Conservation (phyloP, 148 eudicot genomes). For the Chenopodium quinoa region DNA sequence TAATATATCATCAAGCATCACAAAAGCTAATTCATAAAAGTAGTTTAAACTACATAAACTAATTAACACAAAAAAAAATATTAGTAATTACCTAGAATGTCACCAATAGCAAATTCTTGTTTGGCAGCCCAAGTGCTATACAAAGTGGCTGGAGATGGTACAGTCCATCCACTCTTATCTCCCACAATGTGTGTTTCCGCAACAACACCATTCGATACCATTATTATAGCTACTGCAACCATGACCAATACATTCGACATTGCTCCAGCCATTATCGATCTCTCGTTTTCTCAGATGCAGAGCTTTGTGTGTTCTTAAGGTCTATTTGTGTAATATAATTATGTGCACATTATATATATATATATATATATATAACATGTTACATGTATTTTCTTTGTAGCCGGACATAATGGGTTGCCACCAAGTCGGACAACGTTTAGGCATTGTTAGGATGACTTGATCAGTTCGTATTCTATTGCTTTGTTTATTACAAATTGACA, state of each 20-base stretch:
- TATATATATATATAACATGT: neutral
- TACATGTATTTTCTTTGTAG: too few species aligned
- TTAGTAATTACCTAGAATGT: constrained; percentile 24
- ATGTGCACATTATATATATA: neutral
- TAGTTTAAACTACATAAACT: neutral
- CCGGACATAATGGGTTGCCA: constrained; percentile 9
- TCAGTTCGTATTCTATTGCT: neutral
- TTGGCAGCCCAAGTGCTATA: constrained; percentile 34
- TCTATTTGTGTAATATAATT: neutral
- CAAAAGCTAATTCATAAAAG: too few species aligned
- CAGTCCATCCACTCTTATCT: constrained; percentile 17
- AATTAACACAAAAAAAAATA: neutral
- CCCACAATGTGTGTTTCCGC: constrained; percentile 24
- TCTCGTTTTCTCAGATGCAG: neutral
- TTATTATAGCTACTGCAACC: neutral
- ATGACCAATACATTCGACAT: neutral
- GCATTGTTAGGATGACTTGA: constrained; percentile 11
- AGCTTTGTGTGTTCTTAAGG: constrained; percentile 3
- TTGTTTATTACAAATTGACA: too few species aligned
- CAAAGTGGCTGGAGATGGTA: constrained; percentile 10
- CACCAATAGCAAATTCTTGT: constrained; percentile 29
- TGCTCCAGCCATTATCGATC: neutral
- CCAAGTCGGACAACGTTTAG: constrained; percentile 2
- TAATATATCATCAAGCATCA: too few species aligned
- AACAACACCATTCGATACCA: constrained; percentile 5